Conservation (phyloP, 179 eudicot species). For the Beta lomatogona region DNA sequence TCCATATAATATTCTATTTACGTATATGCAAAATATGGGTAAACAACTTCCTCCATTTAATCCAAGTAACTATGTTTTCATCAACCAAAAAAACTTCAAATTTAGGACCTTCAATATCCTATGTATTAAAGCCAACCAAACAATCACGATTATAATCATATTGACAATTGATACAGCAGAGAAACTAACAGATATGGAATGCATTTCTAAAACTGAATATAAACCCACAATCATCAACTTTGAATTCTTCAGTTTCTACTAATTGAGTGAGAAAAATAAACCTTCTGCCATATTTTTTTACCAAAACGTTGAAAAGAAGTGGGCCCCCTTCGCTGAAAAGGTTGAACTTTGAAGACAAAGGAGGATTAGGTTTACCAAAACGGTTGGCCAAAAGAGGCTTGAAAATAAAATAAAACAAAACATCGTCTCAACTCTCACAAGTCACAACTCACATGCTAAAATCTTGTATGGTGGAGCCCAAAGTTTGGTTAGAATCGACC, state of each 20-base stretch:
- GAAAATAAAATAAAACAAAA: neutral
- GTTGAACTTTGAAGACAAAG: neutral
- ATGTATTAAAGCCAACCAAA: too few relatives aligned
- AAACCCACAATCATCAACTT: neutral
- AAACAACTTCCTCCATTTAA: too few relatives aligned
- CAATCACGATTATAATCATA: neutral
- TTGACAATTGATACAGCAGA: neutral
- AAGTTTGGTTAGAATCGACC: conserved; percentile 18
- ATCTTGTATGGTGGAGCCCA: conserved; percentile 25
- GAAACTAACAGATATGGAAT: neutral
- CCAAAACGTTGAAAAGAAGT: neutral
- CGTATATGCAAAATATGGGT: too few relatives aligned
- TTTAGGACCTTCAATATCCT: too few relatives aligned
- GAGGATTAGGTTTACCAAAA: neutral
- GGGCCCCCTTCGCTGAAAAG: conserved; percentile 3
- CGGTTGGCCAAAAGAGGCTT: conserved; percentile 12
- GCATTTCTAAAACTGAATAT: neutral
- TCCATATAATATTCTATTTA: too few relatives aligned
- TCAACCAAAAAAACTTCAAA: too few relatives aligned
- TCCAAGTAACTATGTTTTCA: too few relatives aligned
- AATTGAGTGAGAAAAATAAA: neutral
- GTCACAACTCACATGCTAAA: neutral
- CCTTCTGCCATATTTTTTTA: neutral
- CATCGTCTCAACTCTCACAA: too few relatives aligned
- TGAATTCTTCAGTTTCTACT: neutral